Conservation (phyloP, 2,329 filamentous ascomycete genomes). For the Colletotrichum incanum region DNA sequence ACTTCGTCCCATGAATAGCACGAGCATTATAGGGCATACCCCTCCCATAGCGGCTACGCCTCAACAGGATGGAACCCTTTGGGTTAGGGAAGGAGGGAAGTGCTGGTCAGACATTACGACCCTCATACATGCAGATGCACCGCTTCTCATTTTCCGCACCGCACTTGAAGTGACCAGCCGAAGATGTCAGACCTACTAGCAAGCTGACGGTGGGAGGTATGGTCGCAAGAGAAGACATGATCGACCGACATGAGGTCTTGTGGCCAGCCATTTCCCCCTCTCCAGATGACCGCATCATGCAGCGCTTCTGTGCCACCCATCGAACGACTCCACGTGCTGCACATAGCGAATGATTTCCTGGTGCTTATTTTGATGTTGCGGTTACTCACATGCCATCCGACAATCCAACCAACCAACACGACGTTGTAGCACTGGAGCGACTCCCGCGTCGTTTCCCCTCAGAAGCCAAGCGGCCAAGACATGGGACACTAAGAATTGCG, state of each 20-base stretch:
- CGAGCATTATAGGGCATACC: neutral
- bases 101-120: constrained; percentile 4
- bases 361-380: constrained; percentile 36
- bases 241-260: constrained; percentile 29
- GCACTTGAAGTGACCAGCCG: neutral
- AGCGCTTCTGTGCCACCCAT: constrained; percentile 23
- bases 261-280: constrained; percentile 29
- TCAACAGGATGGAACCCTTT: constrained; percentile 8
- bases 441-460: constrained; percentile 1
- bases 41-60: constrained; percentile 17
- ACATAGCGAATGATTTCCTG: neutral
- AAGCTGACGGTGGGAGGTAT: constrained; percentile 18
- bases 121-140: constrained; percentile 1
- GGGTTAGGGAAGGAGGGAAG: neutral
- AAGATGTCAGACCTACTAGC: constrained; percentile 14
- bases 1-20: constrained; percentile 18
- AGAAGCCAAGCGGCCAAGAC: constrained; percentile 31
- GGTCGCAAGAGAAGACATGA: constrained; percentile 4
- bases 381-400: constrained; percentile 26
- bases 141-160: constrained; percentile 21
- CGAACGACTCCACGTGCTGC: constrained; percentile 35
- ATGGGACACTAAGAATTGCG: constrained; percentile 33
- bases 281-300: constrained; percentile 43
- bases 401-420: constrained; percentile 24
- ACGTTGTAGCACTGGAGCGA: constrained; percentile 23